A percentile compares a stretch with the other conserved stretches of the same genome.
phyloP scores from a whole-genome alignment of 116 monocot genomes.

The Zostera marina region DNA sequence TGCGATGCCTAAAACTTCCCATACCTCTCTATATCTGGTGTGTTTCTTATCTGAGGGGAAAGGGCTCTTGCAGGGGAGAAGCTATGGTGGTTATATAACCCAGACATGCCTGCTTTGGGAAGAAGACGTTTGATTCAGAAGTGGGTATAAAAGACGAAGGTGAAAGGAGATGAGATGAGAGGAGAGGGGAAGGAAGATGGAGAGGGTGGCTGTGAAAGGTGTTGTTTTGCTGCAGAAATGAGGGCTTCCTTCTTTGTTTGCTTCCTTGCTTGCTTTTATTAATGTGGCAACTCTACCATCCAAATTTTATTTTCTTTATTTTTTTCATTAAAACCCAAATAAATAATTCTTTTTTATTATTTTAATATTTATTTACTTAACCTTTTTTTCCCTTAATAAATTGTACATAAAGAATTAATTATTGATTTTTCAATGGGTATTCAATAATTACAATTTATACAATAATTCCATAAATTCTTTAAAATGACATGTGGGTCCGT shows the following conservation, averaged over 20 bases:
- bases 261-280: background rate
- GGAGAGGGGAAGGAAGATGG: slow-evolving; percentile 1
- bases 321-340: no score
- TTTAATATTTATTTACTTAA: no score
- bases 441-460: no score
- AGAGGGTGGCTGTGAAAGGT: slow-evolving; percentile 6
- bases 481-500: no score
- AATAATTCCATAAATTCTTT: no score
- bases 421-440: no score
- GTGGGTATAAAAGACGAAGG: slow-evolving; percentile 6
- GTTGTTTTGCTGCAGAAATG: slow-evolving; percentile 1
- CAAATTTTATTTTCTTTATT: background rate
- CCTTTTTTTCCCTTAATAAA: no score
- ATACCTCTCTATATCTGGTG: slow-evolving; percentile 67
- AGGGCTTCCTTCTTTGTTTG: background rate
- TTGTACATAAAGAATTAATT: no score
- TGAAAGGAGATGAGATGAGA: background rate
- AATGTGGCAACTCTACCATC: slow-evolving; percentile 2
- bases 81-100: slow-evolving; percentile 22
- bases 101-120: slow-evolving; percentile 7
- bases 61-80: slow-evolving; percentile 69
- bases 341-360: no score
- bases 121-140: slow-evolving; percentile 2
- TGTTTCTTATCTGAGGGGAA: slow-evolving; percentile 73
- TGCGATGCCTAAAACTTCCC: background rate